Conservation (phyloP, 805 yeast genomes). For the Ogataea glucozyma region DNA sequence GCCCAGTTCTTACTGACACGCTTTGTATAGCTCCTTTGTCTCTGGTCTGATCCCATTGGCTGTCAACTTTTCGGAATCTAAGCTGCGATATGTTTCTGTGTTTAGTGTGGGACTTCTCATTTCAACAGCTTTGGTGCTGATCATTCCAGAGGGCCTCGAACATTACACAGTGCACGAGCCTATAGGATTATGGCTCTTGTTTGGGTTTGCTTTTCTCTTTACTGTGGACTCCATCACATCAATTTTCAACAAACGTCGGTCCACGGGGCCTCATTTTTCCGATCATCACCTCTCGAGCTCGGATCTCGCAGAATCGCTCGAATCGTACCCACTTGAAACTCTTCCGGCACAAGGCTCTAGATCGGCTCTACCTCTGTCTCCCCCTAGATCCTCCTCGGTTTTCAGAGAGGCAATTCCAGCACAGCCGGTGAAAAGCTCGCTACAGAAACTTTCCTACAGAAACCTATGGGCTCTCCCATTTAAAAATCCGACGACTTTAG, state of each 20-base stretch:
- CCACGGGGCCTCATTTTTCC: neutral
- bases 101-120: slow-evolving; percentile 61
- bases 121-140: slow-evolving; percentile 58
- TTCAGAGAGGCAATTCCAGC: neutral
- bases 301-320: neutral
- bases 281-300: neutral
- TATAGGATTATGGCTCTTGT: slow-evolving; percentile 50
- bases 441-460: slow-evolving; percentile 5
- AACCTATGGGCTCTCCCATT: slow-evolving; percentile 34
- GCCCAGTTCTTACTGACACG: neutral
- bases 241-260: slow-evolving; percentile 9
- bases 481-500: slow-evolving; percentile 53
- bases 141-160: slow-evolving; percentile 68
- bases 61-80: slow-evolving; percentile 25
- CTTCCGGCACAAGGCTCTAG: slow-evolving; percentile 1
- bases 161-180: slow-evolving; percentile 28
- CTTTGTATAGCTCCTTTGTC: slow-evolving; percentile 25
- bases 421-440: neutral
- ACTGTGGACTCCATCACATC: slow-evolving; percentile 41
- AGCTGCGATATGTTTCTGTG: slow-evolving; percentile 43
- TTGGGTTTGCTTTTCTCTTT: slow-evolving; percentile 58
- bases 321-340: slow-evolving; percentile 6
- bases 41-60: slow-evolving; percentile 34
- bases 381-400: slow-evolving; percentile 10
- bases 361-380: slow-evolving; percentile 7